Evolutionary conservation across 176 grass and related monocot genomes (phyloP).

Genomic region (Poa annua): DNA sequence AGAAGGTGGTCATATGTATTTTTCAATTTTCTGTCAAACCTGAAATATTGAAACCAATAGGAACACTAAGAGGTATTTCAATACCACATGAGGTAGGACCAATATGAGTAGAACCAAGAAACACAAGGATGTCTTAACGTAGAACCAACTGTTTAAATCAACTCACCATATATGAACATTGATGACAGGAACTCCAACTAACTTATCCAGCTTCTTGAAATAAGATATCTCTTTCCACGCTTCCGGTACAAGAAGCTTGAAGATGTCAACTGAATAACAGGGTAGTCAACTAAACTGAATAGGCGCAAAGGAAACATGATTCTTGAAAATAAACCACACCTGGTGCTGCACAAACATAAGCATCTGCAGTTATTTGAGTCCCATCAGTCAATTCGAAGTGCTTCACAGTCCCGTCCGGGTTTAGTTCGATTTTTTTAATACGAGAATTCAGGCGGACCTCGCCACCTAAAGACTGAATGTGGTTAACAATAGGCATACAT

Average conservation of each 20-base stretch:
- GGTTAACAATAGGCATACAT: constrained; percentile 92
- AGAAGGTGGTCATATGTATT: constrained; percentile 94
- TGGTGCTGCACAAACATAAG: constrained; percentile 90
- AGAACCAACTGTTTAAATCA: constrained; percentile 39
- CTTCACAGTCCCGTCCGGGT: constrained; percentile 89
- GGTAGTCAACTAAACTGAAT: constrained; percentile 46
- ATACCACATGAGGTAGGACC: constrained; percentile 21
- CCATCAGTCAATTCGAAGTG: constrained; percentile 77
- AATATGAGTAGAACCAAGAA: constrained; percentile 26
- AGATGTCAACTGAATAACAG: constrained; percentile 87
- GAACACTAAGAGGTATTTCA: constrained; percentile 22
- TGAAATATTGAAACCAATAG: constrained; percentile 51
- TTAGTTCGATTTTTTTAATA: constrained; percentile 84
- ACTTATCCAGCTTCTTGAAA: constrained; percentile 90
- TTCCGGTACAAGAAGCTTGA: constrained; percentile 96
- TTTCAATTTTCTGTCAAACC: constrained; percentile 97
- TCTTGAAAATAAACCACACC: constrained; percentile 50
- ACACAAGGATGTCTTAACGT: constrained; percentile 21
- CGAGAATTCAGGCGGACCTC: constrained; percentile 91
- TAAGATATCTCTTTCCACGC: constrained; percentile 91
- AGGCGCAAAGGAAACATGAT: constrained; percentile 38
- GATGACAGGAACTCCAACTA: constrained; percentile 97
- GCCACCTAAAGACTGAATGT: constrained; percentile 84
- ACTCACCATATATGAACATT: constrained; percentile 99
- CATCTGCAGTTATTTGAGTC: constrained; percentile 81